These are phyloP conservation scores for Zalaria obscura DNA, from an alignment of 2,329 filamentous ascomycete species.

Conservation along the genomic window DNA sequence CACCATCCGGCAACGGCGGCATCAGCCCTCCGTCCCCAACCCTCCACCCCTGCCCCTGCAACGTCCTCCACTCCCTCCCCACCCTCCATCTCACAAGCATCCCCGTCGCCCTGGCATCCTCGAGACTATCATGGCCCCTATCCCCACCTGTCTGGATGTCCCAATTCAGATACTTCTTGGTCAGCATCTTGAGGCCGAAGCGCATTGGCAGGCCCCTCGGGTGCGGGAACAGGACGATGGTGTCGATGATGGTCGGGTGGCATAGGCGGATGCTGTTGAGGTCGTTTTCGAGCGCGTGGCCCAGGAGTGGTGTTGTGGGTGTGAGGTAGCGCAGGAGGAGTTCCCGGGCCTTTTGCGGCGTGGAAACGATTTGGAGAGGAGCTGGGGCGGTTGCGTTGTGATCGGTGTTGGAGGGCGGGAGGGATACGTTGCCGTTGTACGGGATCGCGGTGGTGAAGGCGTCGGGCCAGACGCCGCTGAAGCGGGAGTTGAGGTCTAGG, in stretches of 20 bases:
- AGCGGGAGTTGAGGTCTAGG: conserved; percentile 82
- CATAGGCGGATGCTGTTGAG: conserved; percentile 74
- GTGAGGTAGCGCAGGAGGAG: conserved; percentile 65
- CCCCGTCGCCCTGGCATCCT: conserved; percentile 80
- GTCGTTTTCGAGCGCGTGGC: conserved; percentile 92
- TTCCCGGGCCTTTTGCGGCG: conserved; percentile 58
- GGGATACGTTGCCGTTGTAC: conserved; percentile 22
- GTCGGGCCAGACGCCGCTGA: conserved; percentile 71
- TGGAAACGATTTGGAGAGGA: conserved; percentile 56
- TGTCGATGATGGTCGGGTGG: conserved; percentile 76
- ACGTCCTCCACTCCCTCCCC: conserved; percentile 51
- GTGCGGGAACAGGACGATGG: conserved; percentile 71
- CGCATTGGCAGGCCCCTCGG: conserved; percentile 61
- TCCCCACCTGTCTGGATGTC: conserved; percentile 62
- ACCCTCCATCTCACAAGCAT: conserved; percentile 67
- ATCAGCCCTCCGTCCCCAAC: conserved; percentile 34
- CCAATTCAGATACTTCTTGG: conserved; percentile 52
- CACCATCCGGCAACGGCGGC: conserved; percentile 3
- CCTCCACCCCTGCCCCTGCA: conserved; percentile 55
- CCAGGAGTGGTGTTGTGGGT: conserved; percentile 70
- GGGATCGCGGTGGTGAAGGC: conserved; percentile 57
- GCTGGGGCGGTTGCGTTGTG: conserved; percentile 7
- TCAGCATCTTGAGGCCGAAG: conserved; percentile 62
- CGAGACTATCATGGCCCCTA: conserved; percentile 74
- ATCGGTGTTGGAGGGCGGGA: background rate